Conservation (phyloP, 129 eudicot species). For the Flaveria bidentis region DNA sequence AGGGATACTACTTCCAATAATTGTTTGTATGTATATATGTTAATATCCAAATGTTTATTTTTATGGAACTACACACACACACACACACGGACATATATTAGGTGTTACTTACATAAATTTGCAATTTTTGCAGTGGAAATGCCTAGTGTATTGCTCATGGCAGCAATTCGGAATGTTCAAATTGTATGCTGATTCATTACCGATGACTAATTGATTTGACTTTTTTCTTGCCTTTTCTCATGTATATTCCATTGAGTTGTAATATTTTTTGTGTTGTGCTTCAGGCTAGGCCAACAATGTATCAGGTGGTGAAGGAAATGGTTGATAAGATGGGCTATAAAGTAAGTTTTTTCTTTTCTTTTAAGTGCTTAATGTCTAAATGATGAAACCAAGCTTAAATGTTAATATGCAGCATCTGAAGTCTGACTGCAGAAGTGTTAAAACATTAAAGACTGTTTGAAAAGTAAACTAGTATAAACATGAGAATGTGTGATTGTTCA, state of each 20-base stretch:
- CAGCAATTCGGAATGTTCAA: conserved; percentile 78
- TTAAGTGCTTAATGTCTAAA: background rate
- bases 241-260: background rate
- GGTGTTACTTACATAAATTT: background rate
- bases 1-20: conserved; percentile 80
- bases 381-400: background rate
- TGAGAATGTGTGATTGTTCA: background rate
- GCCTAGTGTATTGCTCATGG: conserved; percentile 86
- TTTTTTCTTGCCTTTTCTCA: background rate
- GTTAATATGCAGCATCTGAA: background rate
- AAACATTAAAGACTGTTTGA: background rate
- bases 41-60: background rate
- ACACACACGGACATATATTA: background rate
- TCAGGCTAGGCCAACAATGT: conserved; percentile 94
- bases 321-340: conserved; percentile 87
- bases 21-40: conserved; percentile 63
- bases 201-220: background rate
- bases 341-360: background rate
- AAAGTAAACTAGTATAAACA: background rate
- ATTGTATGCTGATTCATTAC: conserved; percentile 48
- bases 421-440: background rate
- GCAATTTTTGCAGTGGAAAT: conserved; percentile 70
- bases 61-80: background rate
- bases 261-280: conserved; percentile 18
- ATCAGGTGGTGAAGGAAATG: conserved; percentile 79